These are phyloP conservation scores for Dioszegia hungarica DNA, from an alignment of 768 basidiomycete species.

Conservation along the genomic window DNA sequence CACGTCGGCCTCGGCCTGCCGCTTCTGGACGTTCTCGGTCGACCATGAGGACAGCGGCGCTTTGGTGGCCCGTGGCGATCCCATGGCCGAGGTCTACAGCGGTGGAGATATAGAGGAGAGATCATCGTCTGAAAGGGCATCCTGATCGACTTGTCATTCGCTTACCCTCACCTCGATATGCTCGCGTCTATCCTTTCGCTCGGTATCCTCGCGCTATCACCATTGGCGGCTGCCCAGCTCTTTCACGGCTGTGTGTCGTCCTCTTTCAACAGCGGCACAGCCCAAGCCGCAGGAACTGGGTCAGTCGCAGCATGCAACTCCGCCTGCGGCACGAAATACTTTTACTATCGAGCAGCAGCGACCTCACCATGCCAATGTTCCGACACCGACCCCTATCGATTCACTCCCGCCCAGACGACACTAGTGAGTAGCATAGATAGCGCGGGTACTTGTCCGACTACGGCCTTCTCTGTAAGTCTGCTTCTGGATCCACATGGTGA, in stretches of 20 bases:
- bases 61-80: too few species aligned
- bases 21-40: too few species aligned
- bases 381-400: neutral
- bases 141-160: too few species aligned
- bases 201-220: neutral
- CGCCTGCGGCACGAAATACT: neutral
- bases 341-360: neutral
- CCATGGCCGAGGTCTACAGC: too few species aligned
- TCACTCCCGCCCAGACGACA: neutral
- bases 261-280: neutral
- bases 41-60: too few species aligned
- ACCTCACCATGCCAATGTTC: neutral
- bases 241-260: neutral
- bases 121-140: too few species aligned
- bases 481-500: neutral
- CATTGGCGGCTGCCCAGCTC: neutral
- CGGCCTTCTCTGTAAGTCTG: neutral
- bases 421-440: neutral
- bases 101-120: too few species aligned
- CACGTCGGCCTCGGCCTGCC: too few species aligned
- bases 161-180: neutral
- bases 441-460: neutral
- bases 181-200: neutral
- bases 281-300: neutral
- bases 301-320: neutral